These are phyloP conservation scores for Colletotrichum tropicale DNA, from an alignment of 2,329 filamentous ascomycete species.

Conservation along the genomic window DNA sequence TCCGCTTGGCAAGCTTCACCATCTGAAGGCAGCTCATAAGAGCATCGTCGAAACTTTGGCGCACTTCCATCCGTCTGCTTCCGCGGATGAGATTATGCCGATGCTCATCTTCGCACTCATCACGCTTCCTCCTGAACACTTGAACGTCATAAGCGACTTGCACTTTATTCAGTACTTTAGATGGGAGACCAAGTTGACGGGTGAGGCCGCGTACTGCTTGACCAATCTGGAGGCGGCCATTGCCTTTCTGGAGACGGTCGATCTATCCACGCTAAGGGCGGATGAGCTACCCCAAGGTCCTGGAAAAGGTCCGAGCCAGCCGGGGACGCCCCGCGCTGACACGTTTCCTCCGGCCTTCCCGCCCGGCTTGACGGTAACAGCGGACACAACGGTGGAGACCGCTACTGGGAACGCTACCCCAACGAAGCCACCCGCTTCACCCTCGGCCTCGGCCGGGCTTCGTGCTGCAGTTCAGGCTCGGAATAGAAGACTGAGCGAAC, in stretches of 20 bases:
- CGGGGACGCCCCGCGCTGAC: slow-evolving; percentile 54
- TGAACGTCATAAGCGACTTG: slow-evolving; percentile 93
- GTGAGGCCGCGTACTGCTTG: slow-evolving; percentile 93
- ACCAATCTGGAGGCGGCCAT: slow-evolving; percentile 96
- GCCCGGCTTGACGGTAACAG: slow-evolving; percentile 42
- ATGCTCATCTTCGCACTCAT: slow-evolving; percentile 97
- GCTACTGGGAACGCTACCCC: slow-evolving; percentile 35
- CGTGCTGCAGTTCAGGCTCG: slow-evolving; percentile 57
- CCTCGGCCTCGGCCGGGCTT: slow-evolving; percentile 38
- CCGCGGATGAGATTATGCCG: slow-evolving; percentile 95
- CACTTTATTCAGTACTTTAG: slow-evolving; percentile 93
- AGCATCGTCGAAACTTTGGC: slow-evolving; percentile 87
- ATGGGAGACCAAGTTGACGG: slow-evolving; percentile 83
- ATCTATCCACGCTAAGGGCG: slow-evolving; percentile 83
- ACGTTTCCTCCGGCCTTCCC: slow-evolving; percentile 64
- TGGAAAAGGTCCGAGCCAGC: slow-evolving; percentile 54
- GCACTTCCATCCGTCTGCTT: slow-evolving; percentile 77
- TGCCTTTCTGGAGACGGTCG: slow-evolving; percentile 93
- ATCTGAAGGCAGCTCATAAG: slow-evolving; percentile 88
- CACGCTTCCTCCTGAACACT: slow-evolving; percentile 82
- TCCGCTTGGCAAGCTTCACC: slow-evolving; percentile 88
- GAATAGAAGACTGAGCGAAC: slow-evolving; percentile 80
- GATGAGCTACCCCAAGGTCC: slow-evolving; percentile 78
- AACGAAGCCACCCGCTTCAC: slow-evolving; percentile 39
- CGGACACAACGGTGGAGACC: slow-evolving; percentile 34